A percentile compares a stretch with the other conserved stretches of the same genome.
Conservation (phyloP, 768 basidiomycete species). For the Phallus indusiatus region DNA sequence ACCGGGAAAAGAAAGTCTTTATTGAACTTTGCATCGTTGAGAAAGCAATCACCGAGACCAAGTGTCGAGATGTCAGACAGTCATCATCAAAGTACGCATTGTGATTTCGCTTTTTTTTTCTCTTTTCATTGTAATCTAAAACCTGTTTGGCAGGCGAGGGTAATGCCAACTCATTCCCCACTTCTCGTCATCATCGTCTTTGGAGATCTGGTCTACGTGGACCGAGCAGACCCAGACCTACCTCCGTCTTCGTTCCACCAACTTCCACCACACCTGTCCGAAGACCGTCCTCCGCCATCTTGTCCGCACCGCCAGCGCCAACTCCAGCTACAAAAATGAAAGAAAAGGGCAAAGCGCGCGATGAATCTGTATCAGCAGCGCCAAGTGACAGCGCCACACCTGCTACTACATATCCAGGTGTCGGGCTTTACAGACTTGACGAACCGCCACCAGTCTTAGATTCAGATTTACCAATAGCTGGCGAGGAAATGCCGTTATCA, state of each 20-base stretch:
- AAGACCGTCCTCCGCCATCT: not conserved
- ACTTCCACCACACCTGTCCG: not conserved
- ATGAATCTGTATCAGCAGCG: not conserved
- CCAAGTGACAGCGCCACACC: not conserved
- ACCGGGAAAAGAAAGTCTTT: not conserved
- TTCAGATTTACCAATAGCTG: not conserved
- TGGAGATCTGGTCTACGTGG: constrained; percentile 2
- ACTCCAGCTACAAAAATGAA: constrained; percentile 15
- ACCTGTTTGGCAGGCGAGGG: not conserved
- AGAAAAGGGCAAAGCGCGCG: constrained; percentile 27
- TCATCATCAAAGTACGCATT: not conserved
- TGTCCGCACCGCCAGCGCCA: constrained; percentile 19
- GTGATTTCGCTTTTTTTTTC: not conserved
- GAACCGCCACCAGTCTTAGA: not conserved
- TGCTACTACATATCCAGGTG: not conserved
- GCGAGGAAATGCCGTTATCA: not conserved
- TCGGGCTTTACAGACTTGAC: not conserved
- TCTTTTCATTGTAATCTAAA: not conserved
- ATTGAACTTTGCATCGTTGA: constrained; percentile 2
- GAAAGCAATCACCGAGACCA: not conserved
- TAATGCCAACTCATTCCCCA: not conserved
- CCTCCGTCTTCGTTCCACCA: not conserved
- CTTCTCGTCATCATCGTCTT: too few species aligned
- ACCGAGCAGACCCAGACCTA: not conserved
- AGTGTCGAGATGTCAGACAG: not conserved